These are phyloP conservation scores for Stipa capillata DNA, from an alignment of 176 grass and related monocot species.

Conservation along the genomic window DNA sequence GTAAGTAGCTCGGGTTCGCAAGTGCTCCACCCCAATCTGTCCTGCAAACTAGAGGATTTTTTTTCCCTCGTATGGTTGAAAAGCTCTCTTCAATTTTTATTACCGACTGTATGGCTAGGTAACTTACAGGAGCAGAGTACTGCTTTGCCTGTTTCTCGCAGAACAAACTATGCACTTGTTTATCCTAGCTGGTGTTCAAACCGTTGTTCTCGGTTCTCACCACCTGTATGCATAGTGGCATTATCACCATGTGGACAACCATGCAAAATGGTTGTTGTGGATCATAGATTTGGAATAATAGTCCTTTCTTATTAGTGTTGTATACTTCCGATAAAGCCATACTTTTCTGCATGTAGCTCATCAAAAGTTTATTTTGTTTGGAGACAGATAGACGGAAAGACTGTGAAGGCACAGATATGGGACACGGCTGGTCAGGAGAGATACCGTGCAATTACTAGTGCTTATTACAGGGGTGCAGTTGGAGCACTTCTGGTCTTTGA, in stretches of 20 bases:
- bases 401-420: constrained; percentile 67
- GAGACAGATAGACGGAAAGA: constrained; percentile 50
- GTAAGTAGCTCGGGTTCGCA: not conserved
- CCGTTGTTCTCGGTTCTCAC: not conserved
- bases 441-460: constrained; percentile 68
- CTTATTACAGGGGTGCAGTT: constrained; percentile 55
- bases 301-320: not conserved
- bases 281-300: not conserved
- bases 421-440: constrained; percentile 69
- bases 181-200: not conserved
- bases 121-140: not conserved
- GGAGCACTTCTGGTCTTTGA: constrained; percentile 53
- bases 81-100: not conserved
- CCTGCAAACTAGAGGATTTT: not conserved
- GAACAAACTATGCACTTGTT: not conserved
- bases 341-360: not conserved
- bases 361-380: not conserved
- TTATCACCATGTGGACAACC: not conserved
- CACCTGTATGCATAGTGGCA: not conserved
- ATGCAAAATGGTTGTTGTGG: not conserved
- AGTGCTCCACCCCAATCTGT: not conserved
- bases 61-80: not conserved
- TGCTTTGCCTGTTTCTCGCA: too few species aligned
- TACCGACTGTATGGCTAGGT: not conserved
- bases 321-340: not conserved